Base-by-base conservation (phyloP, 2,329 filamentous ascomycete species). In the Cladosporium sp. region DNA sequence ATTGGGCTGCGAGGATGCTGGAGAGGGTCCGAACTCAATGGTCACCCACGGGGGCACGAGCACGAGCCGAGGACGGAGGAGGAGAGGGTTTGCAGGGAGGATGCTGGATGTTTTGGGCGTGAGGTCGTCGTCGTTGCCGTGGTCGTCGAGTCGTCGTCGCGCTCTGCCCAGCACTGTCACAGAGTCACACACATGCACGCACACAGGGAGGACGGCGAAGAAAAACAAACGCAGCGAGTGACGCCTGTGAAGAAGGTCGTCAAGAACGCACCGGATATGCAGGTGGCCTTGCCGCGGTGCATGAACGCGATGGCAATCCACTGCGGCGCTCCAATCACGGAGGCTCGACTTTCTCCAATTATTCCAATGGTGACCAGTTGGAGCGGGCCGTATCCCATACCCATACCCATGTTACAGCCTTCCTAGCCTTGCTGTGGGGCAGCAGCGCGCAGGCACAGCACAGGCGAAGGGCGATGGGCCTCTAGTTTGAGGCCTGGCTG, bases 341-440 rank as follows among this genome's bases (percentile, higher is more conserved):
- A 1, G 18, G 18, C 58, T 30, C 28, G 28, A 11, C 38, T 15
- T 44, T 49, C 58, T 32, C 59, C 59, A 62, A 62, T 62, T 62
- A 18, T 55, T 24, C 44, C 49, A 64, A 57, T 57, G 51, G 60
- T 8, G 28, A 30, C 60, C 34, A 64, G 60, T 64, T 38, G 59
- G 34, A 28, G 59, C 47, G 58, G 58, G 11, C 58, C 58, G 58
- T 30, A 6, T 30, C 6, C 28, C 28, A 30, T 30, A 30, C 28
- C 28, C 28, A 30, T 30, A 30, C 6, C 4, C 28, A 30, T 30
- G 28, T 4, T 30, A 30, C 4, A 8, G 34, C 44, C 4, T 14
- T 24, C 11, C 30, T n/a, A 30, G 49, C 28, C 24, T 32, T 28
- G 12, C 32, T 41, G 59, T 38, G 30, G 30, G 30, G 44, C 28